Percentiles rank a stretch among this genome's conserved stretches.
Conservation (phyloP, 257 asterid genomes). For the Solanum appendiculatum region DNA sequence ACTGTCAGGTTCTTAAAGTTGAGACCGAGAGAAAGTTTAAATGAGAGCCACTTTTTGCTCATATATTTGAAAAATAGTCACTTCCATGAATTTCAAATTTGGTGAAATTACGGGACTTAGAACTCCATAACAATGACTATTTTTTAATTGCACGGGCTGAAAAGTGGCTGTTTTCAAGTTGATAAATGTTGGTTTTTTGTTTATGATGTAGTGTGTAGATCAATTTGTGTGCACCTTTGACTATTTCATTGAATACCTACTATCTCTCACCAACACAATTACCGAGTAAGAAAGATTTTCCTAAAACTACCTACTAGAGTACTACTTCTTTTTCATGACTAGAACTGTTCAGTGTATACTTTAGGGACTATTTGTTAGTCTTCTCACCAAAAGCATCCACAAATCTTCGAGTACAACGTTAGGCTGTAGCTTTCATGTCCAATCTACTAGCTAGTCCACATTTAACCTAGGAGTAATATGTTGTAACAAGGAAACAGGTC, state of each 20-base stretch:
- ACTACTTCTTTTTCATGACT: background rate
- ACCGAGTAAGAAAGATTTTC: background rate
- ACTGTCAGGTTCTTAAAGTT: background rate
- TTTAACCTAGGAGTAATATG: background rate
- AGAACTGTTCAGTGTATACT: background rate
- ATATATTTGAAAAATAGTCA: background rate
- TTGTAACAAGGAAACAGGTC: background rate
- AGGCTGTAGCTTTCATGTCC: background rate
- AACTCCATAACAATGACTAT: background rate
- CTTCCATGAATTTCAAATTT: background rate
- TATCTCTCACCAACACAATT: background rate
- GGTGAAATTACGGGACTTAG: background rate
- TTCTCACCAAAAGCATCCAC: background rate
- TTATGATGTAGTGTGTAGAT: background rate
- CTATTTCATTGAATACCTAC: background rate
- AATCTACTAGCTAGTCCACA: background rate
- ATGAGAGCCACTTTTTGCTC: background rate
- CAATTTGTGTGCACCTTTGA: background rate
- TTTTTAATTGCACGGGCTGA: background rate
- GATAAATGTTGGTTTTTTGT: background rate
- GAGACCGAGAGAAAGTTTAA: background rate
- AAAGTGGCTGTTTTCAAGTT: background rate
- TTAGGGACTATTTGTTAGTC: background rate
- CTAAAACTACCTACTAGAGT: background rate
- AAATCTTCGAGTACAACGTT: background rate